These are phyloP conservation scores for Podospora sp. DNA, from an alignment of 495 filamentous ascomycete species.

Conservation along the genomic window DNA sequence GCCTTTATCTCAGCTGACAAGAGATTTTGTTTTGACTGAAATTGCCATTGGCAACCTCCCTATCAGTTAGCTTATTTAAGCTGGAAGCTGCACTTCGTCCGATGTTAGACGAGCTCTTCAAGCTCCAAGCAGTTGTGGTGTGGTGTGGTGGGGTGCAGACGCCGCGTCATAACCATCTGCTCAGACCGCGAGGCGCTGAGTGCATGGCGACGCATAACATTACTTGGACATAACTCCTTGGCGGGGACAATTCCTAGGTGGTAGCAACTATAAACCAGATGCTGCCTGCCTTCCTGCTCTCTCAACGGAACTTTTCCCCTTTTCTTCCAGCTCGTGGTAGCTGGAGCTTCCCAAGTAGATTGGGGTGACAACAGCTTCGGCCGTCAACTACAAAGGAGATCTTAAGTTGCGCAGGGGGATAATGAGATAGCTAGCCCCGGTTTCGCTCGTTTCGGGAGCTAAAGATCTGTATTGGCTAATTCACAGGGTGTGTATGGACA, in stretches of 20 bases:
- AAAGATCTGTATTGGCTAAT: slow-evolving; percentile 44
- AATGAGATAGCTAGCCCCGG: slow-evolving; percentile 1
- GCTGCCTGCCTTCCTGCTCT: neutral
- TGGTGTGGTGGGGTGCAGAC: neutral
- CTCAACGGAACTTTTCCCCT: neutral
- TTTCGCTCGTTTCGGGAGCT: slow-evolving; percentile 8
- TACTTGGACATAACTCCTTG: neutral
- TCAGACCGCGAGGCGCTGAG: neutral
- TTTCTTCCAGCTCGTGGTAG: neutral
- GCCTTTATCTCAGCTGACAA: neutral
- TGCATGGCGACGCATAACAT: neutral
- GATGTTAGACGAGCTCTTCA: too few relatives aligned
- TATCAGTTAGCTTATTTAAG: neutral
- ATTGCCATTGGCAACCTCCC: neutral
- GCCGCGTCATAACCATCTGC: neutral
- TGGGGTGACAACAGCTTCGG: too few relatives aligned
- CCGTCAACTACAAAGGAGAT: neutral
- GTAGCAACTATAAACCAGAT: neutral
- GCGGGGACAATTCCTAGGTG: neutral
- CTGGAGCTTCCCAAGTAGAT: too few relatives aligned
- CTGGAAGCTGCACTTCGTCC: too few relatives aligned
- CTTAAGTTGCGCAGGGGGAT: neutral
- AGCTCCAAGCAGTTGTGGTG: too few relatives aligned
- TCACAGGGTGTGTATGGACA: slow-evolving; percentile 51
- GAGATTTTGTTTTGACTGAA: neutral